Evolutionary conservation across 768 basidiomycete genomes (phyloP).

Genomic region (Macrolepiota fuliginosa): DNA sequence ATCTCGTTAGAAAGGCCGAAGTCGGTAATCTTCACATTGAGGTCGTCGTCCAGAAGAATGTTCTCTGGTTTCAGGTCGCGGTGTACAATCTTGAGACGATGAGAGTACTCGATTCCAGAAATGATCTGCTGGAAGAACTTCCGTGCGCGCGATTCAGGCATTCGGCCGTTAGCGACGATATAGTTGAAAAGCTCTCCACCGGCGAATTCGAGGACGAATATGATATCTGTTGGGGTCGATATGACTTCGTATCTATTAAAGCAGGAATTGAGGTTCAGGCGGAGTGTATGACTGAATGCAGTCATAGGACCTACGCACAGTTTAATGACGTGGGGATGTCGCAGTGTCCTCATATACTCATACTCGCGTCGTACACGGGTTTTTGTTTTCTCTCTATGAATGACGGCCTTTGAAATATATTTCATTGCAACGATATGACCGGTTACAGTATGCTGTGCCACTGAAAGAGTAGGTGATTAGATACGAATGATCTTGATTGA

Average conservation of each 20-base stretch:
- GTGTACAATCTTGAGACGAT: constrained; percentile 95
- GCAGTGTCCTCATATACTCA: constrained; percentile 91
- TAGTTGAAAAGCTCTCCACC: constrained; percentile 98
- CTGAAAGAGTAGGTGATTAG: constrained; percentile 37
- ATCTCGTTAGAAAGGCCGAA: constrained; percentile 97
- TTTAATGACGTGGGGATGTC: constrained; percentile 98
- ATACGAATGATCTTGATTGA: constrained; percentile 10
- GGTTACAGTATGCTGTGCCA: constrained; percentile 92
- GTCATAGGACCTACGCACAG: constrained; percentile 52
- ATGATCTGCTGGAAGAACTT: constrained; percentile 99
- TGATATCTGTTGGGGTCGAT: constrained; percentile 92
- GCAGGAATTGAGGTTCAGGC: constrained; percentile 12
- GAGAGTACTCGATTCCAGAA: constrained; percentile 95
- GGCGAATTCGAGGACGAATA: constrained; percentile 97
- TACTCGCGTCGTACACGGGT: constrained; percentile 92
- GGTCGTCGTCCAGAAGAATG: constrained; percentile 78
- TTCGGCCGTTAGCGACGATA: constrained; percentile 91
- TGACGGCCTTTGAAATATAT: constrained; percentile 92
- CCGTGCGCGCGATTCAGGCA: constrained; percentile 84
- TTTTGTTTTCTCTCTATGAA: constrained; percentile 88
- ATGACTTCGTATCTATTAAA: constrained; percentile 75
- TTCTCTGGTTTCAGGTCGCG: constrained; percentile 99
- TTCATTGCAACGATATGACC: constrained; percentile 98
- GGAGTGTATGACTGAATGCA: constrained; percentile 3
- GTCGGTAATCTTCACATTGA: constrained; percentile 98